Conservation (phyloP, 164 flowering plant species). For the Vitis rotundifolia region DNA sequence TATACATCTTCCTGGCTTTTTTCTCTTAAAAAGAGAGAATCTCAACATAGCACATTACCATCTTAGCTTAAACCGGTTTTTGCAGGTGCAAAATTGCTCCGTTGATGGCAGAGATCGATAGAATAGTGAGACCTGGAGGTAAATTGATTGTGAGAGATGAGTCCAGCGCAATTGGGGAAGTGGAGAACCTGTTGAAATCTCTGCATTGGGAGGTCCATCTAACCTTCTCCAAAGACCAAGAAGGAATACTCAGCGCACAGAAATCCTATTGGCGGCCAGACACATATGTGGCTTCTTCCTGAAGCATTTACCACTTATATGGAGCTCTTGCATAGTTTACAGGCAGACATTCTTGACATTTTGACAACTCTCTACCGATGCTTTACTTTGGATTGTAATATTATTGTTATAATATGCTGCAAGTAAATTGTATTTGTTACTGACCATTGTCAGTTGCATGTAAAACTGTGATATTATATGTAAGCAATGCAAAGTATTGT, state of each 20-base stretch:
- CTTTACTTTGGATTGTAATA: not conserved
- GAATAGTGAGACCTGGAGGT: slow-evolving; percentile 86
- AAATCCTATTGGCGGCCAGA: slow-evolving; percentile 71
- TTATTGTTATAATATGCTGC: not conserved
- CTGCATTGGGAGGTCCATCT: slow-evolving; percentile 77
- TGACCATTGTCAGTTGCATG: too few relatives aligned
- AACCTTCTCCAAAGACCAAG: slow-evolving; percentile 64
- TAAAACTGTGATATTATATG: not conserved
- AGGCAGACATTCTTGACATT: not conserved
- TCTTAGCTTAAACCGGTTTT: not conserved
- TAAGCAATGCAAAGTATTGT: not conserved
- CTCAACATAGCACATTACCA: too few relatives aligned
- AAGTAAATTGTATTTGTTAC: not conserved
- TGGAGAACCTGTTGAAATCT: slow-evolving; percentile 72
- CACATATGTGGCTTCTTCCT: slow-evolving; percentile 35
- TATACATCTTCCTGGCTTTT: not conserved
- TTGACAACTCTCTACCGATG: not conserved
- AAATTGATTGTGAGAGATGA: slow-evolving; percentile 78
- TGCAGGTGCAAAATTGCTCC: slow-evolving; percentile 68
- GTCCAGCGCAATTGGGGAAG: slow-evolving; percentile 47
- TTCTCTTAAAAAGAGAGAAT: too few relatives aligned
- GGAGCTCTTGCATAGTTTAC: not conserved
- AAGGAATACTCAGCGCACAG: slow-evolving; percentile 75
- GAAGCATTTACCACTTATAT: slow-evolving; percentile 11
- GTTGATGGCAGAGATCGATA: slow-evolving; percentile 74